Evolutionary conservation across 768 basidiomycete species (phyloP), one percentile per base, ranked within the genome.

Genomic region (Termitomyces sp.): DNA sequence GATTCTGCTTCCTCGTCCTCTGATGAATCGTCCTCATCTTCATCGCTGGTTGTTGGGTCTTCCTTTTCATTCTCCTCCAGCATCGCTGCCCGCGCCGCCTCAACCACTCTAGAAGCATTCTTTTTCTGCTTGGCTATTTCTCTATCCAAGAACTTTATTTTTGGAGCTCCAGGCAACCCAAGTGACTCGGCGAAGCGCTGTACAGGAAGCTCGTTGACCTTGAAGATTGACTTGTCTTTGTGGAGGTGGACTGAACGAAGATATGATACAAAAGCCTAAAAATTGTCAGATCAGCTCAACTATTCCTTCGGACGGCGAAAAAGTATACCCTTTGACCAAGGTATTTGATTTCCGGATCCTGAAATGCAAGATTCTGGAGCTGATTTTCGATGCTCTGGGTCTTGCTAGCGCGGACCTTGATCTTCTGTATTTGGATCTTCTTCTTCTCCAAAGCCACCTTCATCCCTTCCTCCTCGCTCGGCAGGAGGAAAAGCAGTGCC

Each of bases 311-410:
- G 48, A 28, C 5, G 43, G 46, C 14, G 13, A n/a, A 7, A 33
- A 50, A 40, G 20, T 80, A 87, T 59, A 95, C 95, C 57, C 93
- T 77, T 71, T 98, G 96, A 10, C 89, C 97, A 10, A 99, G 83
- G 71, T 98, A 97, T 70, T 98, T 99, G 74, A 98, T 87, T 72
- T 99, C 95, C 0, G 95, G 92, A 59, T 95, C 94, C 74, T 94
- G 87, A 75, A 98, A 99, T 0, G 91, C 89, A 40, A 97, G 82
- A 56, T 86, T 93, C 73, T 99, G 97, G 48, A 98, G 78, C 71
- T 95, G 90, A 63, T 91, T 91, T 68, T 88, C 82, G 59, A 97
- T 86, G 63, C 81, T 86, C 67, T 88, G 85, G 48, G 90, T 90
- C 76, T 95, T 97, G 74, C 89, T 95, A 51, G 83, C 78, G 64